A percentile compares a stretch with the other conserved stretches of the same genome.
Conservation (phyloP, 352 stramenopile species). For the Peronospora tabacina region DNA sequence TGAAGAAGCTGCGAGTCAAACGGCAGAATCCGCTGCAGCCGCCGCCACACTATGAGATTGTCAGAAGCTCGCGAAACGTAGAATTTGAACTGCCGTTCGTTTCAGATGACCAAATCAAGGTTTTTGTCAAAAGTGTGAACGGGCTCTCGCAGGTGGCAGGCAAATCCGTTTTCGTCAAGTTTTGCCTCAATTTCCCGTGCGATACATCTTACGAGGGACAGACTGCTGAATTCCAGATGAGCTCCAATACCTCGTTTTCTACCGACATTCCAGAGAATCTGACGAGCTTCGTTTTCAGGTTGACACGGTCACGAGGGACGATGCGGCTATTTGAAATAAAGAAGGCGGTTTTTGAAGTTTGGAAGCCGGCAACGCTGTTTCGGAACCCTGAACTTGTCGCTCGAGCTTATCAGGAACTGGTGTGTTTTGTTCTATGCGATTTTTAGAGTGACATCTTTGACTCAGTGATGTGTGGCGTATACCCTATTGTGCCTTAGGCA, state of each 20-base stretch:
- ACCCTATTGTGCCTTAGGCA: constrained; percentile 18
- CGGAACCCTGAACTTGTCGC: constrained; percentile 60
- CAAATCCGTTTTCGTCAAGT: constrained; percentile 62
- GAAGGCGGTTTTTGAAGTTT: constrained; percentile 73
- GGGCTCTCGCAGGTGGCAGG: constrained; percentile 32
- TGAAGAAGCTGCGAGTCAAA: constrained; percentile 47
- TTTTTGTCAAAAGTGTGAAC: constrained; percentile 43
- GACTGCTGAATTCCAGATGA: constrained; percentile 35
- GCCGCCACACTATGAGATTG: constrained; percentile 39
- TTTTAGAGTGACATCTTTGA: not conserved
- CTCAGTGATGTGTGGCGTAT: not conserved
- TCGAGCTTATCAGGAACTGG: constrained; percentile 57
- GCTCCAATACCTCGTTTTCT: constrained; percentile 21
- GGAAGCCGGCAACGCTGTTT: constrained; percentile 50
- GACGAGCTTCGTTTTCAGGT: constrained; percentile 36
- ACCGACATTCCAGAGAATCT: constrained; percentile 19
- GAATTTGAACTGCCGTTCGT: constrained; percentile 41
- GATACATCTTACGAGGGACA: constrained; percentile 50
- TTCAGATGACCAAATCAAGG: constrained; percentile 42
- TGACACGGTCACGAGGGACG: constrained; percentile 54
- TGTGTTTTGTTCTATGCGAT: constrained; percentile 16
- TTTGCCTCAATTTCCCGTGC: constrained; percentile 65
- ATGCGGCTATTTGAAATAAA: constrained; percentile 78
- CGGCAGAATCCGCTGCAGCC: constrained; percentile 41
- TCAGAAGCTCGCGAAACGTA: constrained; percentile 32